Conservation (phyloP, 306 rosid species). For the Inga oerstediana region DNA sequence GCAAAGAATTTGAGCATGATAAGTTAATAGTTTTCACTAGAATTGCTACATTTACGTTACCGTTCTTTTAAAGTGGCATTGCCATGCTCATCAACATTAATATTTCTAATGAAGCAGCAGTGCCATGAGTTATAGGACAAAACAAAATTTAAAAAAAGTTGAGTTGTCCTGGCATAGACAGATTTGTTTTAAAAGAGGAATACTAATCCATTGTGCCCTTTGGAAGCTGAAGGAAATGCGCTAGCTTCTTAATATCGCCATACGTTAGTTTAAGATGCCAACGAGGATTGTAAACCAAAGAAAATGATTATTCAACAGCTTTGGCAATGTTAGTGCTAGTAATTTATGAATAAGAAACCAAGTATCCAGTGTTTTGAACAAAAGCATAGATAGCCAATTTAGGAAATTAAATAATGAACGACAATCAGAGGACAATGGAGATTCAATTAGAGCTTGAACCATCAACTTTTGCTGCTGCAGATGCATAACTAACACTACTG, state of each 20-base stretch:
- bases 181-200: not conserved
- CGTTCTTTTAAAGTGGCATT: not conserved
- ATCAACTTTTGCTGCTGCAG: slow-evolving; percentile 86
- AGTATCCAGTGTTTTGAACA: slow-evolving; percentile 21
- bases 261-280: not conserved
- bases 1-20: not conserved
- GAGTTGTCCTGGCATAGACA: not conserved
- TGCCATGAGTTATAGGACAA: not conserved
- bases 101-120: not conserved
- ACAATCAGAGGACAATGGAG: slow-evolving; percentile 16
- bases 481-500: slow-evolving; percentile 97
- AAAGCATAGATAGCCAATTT: slow-evolving; percentile 32
- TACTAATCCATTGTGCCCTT: not conserved
- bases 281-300: not conserved
- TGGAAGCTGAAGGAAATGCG: not conserved
- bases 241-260: not conserved
- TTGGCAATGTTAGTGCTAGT: slow-evolving; percentile 34
- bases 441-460: slow-evolving; percentile 54
- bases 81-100: not conserved
- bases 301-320: not conserved
- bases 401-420: slow-evolving; percentile 36
- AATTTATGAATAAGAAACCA: slow-evolving; percentile 35
- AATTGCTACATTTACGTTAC: not conserved
- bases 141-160: not conserved
- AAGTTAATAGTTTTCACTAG: not conserved